These are phyloP conservation scores for Nakazawaea sp. DNA, from an alignment of 805 yeast genomes.

Conservation along the genomic window DNA sequence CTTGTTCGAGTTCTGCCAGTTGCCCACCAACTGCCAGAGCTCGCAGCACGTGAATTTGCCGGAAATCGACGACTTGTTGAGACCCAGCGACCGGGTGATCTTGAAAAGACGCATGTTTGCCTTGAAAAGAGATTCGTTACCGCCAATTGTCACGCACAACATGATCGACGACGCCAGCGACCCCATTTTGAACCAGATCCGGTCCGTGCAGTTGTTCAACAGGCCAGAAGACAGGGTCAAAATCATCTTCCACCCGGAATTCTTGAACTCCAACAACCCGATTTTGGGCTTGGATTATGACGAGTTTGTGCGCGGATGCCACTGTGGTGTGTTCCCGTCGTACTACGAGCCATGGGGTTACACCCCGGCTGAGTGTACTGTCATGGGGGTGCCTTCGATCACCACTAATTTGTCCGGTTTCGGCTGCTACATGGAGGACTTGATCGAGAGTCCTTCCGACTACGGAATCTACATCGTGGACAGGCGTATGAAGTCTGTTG, in stretches of 20 bases:
- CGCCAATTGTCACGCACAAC: conserved; percentile 96
- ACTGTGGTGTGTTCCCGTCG: conserved; percentile 96
- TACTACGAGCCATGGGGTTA: conserved; percentile 99
- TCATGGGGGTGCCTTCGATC: conserved; percentile 97
- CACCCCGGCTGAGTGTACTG: conserved; percentile 99
- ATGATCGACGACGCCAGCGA: conserved; percentile 90
- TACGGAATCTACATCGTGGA: conserved; percentile 97
- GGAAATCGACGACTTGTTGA: conserved; percentile 73
- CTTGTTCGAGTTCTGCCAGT: conserved; percentile 77
- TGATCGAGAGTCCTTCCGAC: conserved; percentile 88
- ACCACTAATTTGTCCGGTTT: conserved; percentile 95
- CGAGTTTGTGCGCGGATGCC: conserved; percentile 97
- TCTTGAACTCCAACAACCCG: conserved; percentile 90
- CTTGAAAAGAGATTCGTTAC: conserved; percentile 78
- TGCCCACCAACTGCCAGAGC: conserved; percentile 30
- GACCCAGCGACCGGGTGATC: conserved; percentile 81
- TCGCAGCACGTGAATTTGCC: conserved; percentile 40
- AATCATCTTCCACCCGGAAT: conserved; percentile 96
- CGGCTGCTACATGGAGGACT: conserved; percentile 98
- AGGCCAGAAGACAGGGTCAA: conserved; percentile 87
- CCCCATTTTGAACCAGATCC: conserved; percentile 85
- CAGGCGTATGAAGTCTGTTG: conserved; percentile 85
- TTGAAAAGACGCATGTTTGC: conserved; percentile 92
- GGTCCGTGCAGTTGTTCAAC: conserved; percentile 88
- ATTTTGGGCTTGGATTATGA: conserved; percentile 90